Evolutionary conservation across 805 yeast genomes (phyloP), one percentile per base, ranked within the genome.

Genomic region (Pichia rugopelliculosa): DNA sequence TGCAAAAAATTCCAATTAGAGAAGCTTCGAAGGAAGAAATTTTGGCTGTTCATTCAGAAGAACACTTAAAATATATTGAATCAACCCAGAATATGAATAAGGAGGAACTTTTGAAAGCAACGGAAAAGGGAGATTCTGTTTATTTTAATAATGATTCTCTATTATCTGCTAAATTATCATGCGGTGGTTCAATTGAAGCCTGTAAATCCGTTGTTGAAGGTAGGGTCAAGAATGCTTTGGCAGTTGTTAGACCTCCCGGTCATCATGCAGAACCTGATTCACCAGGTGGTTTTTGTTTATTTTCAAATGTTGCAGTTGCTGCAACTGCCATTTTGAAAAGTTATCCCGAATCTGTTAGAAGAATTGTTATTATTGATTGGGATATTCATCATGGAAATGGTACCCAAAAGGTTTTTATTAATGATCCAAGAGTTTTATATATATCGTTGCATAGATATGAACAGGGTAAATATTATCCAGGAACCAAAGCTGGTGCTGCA

Each of bases 311-410:
- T 22, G 96, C 98, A 0, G 96, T 93, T 18, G 98, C 99, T 2
- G 96, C 97, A 17, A 85, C 85, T 59, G 80, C 83, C 50, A 84
- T 90, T 53, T 68, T 93, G 48, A 81, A 81, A 55, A 73, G 77
- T 48, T 91, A 88, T 64, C 96, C 97, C 0, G 97, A 91, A 58
- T 77, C 87, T 23, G 95, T 91, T 7, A 73, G 95, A 53, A 77
- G 77, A 56, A 87, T 93, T 36, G 79, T 88, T 48, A 82, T 93
- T 50, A 60, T 90, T 21, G 99, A 93, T 65, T 93, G 99, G 99
- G 99, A 93, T 66, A 89, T 93, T 42, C 99, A 93, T 66, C 99
- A 93, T 65, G 99, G 99, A 23, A 93, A 93, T 65, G 99, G 99
- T 36, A 93, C 99, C 1, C 99, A 93, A 65, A 84, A 85, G 62